A percentile compares a stretch with the other conserved stretches of the same genome.
Conservation (phyloP, 176 grass and related monocot species). For the Pontederia paniculata region DNA sequence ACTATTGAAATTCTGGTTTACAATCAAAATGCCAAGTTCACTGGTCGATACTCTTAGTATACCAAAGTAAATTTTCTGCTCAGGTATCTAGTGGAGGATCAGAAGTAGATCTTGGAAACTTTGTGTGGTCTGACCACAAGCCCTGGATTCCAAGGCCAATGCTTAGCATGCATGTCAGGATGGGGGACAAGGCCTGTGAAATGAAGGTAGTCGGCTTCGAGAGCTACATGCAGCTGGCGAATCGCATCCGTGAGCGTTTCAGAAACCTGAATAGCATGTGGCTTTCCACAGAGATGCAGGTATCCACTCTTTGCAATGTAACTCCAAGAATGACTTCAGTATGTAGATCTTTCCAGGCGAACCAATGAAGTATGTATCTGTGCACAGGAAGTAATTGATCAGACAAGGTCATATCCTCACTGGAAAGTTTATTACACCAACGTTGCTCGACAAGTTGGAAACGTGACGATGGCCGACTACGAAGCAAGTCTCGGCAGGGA, state of each 20-base stretch:
- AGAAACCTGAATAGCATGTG: conserved; percentile 40
- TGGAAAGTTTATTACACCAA: conserved; percentile 76
- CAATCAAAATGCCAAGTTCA: no score
- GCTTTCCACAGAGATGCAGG: conserved; percentile 76
- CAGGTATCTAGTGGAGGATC: conserved; percentile 16
- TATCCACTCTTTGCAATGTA: not conserved
- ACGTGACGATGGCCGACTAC: conserved; percentile 35
- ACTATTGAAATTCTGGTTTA: no score
- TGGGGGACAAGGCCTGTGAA: conserved; percentile 72
- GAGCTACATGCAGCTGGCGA: conserved; percentile 56
- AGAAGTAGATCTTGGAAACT: conserved; percentile 32
- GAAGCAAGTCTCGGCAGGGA: conserved; percentile 44
- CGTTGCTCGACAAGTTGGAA: conserved; percentile 31
- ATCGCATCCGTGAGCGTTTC: conserved; percentile 26
- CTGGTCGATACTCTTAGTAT: no score
- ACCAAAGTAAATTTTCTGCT: not conserved
- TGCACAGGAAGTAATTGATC: conserved; percentile 40
- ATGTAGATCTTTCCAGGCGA: not conserved
- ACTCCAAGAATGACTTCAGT: no score
- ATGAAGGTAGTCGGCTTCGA: conserved; percentile 46
- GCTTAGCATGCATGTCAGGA: conserved; percentile 62
- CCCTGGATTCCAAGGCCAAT: conserved; percentile 45
- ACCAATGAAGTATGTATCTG: not conserved
- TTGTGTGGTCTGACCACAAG: conserved; percentile 53
- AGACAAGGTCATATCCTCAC: conserved; percentile 26